phyloP scores from a whole-genome alignment of 352 stramenopile species.

The Pythium chondricola region DNA sequence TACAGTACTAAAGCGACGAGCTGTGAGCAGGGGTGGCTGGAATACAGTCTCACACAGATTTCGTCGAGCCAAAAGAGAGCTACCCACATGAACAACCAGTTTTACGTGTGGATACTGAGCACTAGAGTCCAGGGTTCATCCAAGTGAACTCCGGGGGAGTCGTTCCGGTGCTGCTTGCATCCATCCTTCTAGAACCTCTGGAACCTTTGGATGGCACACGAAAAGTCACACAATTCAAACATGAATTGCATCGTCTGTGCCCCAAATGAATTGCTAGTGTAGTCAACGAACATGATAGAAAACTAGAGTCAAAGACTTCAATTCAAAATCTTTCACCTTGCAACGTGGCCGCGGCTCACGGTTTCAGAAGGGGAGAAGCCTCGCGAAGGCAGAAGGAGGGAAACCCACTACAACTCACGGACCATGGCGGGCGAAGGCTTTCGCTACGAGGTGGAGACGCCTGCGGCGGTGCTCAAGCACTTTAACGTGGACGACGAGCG shows the following conservation, averaged over 20 bases:
- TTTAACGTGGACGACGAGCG: conserved; percentile 58
- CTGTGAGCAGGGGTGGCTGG: no score
- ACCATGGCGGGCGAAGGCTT: conserved; percentile 10
- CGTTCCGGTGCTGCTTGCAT: no score
- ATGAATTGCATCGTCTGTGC: conserved; percentile 3
- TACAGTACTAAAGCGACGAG: no score
- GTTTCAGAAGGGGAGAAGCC: conserved; percentile 2
- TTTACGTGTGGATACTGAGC: no score
- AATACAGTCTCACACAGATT: no score
- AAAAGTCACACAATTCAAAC: background rate
- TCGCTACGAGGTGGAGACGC: conserved; percentile 62
- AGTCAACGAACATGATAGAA: no score
- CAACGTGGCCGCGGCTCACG: background rate
- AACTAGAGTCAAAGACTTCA: conserved; percentile 9
- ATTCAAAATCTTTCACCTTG: conserved; percentile 24
- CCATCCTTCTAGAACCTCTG: background rate
- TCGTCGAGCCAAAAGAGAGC: no score
- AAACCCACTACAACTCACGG: conserved; percentile 1
- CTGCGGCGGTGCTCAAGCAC: conserved; percentile 69
- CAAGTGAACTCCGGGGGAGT: no score
- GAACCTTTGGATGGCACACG: background rate
- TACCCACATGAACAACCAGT: no score
- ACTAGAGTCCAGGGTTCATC: no score
- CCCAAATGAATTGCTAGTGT: background rate
- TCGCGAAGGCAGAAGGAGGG: conserved; percentile 1